These are phyloP conservation scores for Musa schizocarpa DNA, from an alignment of 176 grass and related monocot species.

Conservation along the genomic window DNA sequence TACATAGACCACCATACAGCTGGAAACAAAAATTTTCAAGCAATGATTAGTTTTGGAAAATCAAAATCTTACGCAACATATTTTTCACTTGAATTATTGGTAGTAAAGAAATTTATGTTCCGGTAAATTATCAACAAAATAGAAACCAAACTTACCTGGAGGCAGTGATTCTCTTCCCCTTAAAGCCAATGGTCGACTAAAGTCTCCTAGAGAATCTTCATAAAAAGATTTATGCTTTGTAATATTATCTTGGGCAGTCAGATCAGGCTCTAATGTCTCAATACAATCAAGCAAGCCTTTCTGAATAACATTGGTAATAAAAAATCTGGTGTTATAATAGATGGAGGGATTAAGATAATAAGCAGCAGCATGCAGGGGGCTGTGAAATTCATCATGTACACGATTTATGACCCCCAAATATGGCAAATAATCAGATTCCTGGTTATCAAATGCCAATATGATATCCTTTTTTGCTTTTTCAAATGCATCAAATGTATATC, in stretches of 20 bases:
- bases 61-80: not conserved
- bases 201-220: conserved; percentile 18
- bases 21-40: not conserved
- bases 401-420: conserved; percentile 32
- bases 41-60: not conserved
- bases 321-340: conserved; percentile 28
- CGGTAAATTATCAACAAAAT: not conserved
- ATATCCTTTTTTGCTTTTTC: conserved; percentile 38
- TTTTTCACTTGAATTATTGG: not conserved
- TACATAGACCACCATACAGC: conserved; percentile 25
- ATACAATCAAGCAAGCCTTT: conserved; percentile 27
- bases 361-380: conserved; percentile 34
- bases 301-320: conserved; percentile 17
- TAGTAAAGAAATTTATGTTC: not conserved
- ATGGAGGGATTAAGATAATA: conserved; percentile 33
- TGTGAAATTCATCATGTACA: conserved; percentile 26
- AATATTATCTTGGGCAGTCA: conserved; percentile 24
- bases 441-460: conserved; percentile 29
- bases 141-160: conserved; percentile 13
- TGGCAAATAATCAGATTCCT: conserved; percentile 29
- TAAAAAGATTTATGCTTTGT: conserved; percentile 25
- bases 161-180: conserved; percentile 23
- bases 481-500: conserved; percentile 33
- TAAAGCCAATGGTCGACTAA: conserved; percentile 15
- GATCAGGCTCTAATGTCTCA: conserved; percentile 21